A percentile compares a stretch with the other conserved stretches of the same genome.
phyloP scores from a whole-genome alignment of 1,284 basidiomycete species.

The Sanghuangporus baumii region DNA sequence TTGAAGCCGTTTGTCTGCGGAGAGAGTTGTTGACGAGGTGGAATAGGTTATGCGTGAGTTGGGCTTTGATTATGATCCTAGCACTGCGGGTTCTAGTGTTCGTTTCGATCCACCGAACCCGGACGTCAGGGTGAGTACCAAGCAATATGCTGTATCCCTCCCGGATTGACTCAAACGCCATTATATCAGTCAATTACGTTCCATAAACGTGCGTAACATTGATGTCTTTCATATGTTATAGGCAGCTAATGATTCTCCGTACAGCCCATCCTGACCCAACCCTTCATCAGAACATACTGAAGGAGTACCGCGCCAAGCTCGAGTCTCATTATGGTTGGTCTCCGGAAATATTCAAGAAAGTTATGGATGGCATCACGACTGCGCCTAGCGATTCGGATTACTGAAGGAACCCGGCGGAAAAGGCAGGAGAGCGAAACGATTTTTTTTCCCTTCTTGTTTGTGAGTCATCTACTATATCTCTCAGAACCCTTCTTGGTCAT shows the following conservation, averaged over 20 bases:
- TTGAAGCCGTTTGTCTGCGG: neutral
- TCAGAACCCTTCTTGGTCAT: too few species aligned
- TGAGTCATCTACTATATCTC: neutral
- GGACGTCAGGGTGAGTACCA: conserved; percentile 44
- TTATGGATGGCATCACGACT: neutral
- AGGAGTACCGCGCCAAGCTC: conserved; percentile 51
- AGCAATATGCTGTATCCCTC: conserved; percentile 13
- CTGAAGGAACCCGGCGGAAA: neutral
- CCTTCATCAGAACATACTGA: conserved; percentile 45
- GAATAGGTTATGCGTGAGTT: conserved; percentile 67
- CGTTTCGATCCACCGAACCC: conserved; percentile 68
- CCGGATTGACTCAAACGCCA: neutral
- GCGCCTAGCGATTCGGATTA: neutral
- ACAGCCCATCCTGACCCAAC: conserved; percentile 70
- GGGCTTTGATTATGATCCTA: conserved; percentile 67
- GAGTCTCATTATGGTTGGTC: conserved; percentile 66
- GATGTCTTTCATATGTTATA: neutral
- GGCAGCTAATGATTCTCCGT: conserved; percentile 1
- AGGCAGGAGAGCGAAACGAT: neutral
- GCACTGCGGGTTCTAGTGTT: conserved; percentile 76
- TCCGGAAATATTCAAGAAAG: conserved; percentile 45
- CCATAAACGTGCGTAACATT: conserved; percentile 57
- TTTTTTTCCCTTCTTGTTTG: neutral
- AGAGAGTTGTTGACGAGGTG: conserved; percentile 23
- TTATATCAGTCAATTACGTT: conserved; percentile 59